Base-by-base conservation (phyloP, 2,329 filamentous ascomycete genomes). In the Aspergillus pseudoglaucus region DNA sequence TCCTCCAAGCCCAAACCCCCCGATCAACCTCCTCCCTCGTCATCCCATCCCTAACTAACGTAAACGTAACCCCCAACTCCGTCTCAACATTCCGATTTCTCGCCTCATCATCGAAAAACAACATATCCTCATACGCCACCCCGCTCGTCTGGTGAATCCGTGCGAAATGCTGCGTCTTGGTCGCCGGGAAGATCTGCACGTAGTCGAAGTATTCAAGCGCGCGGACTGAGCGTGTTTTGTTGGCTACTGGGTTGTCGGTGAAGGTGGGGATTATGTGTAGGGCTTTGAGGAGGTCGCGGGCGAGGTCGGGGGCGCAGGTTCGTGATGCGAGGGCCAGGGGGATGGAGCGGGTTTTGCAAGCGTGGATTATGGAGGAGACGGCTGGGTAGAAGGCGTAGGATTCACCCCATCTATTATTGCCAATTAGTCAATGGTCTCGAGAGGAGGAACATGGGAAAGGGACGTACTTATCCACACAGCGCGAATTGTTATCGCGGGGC, bases 21-120 rank as follows among this genome's bases (percentile, higher is more conserved):
- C 76, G 78, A 68, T 94, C 90, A 17, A 96, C 72, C 72, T 93
- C 90, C 0, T 75, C 75, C 70, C 82, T 84, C 2, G 79, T 84
- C 46, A 95, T 82, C 0, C 90, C 90, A 64, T 95, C 85, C 47
- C 80, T 73, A 0, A 97, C 85, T 44, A 96, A 71, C 62, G 82
- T 83, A 81, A 97, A 95, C 0, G 86, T 87, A 3, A 95, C 86
- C 0, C 90, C 90, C 44, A 96, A 61, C 41, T 78, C 73, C 1
- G 64, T 70, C 68, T 85, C 81, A 1, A 95, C 91, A 63, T 96
- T 90, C 49, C 81, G 76, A 63, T 97, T 97, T 51, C 91, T 74
- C 45, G 78, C 76, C 78, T 97, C 91, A 59, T 97, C 91, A 59
- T 97, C 91, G 57, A 97, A 97, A 68, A 97, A 97, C 30, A 97